Conservation (phyloP, 257 asterid genomes). For the Solanum habrochaites region DNA sequence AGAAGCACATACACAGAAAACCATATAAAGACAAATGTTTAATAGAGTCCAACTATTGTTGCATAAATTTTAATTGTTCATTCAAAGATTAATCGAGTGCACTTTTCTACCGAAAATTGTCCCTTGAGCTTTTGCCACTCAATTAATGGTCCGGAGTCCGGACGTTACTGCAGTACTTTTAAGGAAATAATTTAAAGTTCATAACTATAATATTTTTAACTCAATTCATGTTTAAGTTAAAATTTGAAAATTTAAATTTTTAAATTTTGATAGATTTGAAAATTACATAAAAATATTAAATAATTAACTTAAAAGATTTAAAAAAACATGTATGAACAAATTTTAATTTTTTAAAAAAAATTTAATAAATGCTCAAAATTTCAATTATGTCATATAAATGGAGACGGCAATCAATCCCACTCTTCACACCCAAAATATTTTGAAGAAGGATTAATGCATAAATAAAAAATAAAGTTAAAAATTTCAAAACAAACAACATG, state of each 20-base stretch:
- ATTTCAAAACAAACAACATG: not conserved
- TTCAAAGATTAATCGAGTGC: not conserved
- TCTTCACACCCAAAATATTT: not conserved
- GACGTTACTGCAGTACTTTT: not conserved
- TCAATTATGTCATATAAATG: not conserved
- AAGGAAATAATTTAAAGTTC: not conserved
- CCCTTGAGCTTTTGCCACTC: not conserved
- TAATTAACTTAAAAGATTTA: no score
- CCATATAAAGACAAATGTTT: not conserved
- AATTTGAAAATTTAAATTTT: no score
- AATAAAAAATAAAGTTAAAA: not conserved
- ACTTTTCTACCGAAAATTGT: not conserved
- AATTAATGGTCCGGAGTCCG: not conserved
- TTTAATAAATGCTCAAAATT: no score
- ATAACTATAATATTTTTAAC: not conserved
- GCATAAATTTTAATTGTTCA: not conserved
- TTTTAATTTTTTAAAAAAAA: no score
- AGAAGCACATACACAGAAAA: not conserved
- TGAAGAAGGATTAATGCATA: not conserved
- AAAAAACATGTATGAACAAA: no score
- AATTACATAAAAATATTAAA: no score
- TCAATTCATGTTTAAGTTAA: no score
- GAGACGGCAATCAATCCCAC: not conserved
- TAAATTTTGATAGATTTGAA: no score
- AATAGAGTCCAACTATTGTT: not conserved